Conservation (phyloP, 139 green algal genomes). For the Haematococcus lacustris region DNA sequence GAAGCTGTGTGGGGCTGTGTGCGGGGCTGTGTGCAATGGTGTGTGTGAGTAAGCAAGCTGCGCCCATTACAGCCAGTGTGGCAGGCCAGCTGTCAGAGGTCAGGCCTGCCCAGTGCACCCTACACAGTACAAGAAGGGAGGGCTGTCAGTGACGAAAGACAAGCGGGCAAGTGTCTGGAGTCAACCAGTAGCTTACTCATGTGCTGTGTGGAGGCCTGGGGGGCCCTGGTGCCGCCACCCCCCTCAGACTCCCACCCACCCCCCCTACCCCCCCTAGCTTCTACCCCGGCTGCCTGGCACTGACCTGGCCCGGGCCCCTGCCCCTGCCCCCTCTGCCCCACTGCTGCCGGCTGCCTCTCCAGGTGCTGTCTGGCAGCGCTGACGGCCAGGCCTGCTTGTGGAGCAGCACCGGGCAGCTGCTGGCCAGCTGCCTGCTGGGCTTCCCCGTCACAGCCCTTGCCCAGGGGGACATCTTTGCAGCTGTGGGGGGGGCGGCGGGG, state of each 20-base stretch:
- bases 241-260: no score
- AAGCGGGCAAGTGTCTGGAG: no score
- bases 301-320: neutral
- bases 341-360: no score
- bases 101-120: no score
- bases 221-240: neutral
- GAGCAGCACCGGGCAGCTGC: neutral
- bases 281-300: neutral
- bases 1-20: neutral
- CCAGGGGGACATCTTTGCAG: neutral
- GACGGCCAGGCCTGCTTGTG: slow-evolving; percentile 8
- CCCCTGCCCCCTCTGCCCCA: neutral
- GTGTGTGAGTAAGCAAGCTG: neutral
- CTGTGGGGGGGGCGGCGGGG: neutral
- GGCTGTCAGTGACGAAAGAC: no score
- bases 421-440: neutral
- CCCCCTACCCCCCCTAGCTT: no score
- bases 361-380: slow-evolving; percentile 4
- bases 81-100: no score
- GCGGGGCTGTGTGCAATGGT: neutral
- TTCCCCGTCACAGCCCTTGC: slow-evolving; percentile 9
- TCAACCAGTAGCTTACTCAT: neutral
- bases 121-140: no score
- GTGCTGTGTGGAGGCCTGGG: neutral
- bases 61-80: no score